Base-by-base conservation (phyloP, 768 basidiomycete species). In the Pleurotus tuoliensis region DNA sequence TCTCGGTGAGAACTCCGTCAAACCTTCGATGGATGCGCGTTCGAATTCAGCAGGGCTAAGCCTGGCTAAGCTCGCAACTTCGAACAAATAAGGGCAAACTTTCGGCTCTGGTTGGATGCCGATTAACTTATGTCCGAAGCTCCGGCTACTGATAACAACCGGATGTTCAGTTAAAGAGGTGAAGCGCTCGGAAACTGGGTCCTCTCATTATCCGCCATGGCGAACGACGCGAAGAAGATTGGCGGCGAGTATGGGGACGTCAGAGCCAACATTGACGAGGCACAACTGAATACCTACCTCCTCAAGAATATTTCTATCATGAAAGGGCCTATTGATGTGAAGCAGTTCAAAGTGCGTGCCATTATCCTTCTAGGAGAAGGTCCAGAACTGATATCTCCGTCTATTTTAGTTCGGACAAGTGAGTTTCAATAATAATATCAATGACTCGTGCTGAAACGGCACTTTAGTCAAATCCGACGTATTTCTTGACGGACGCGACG, bases 391-490 rank as follows among this genome's bases (percentile, higher is more conserved):
- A 58, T 56, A 38, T 49, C 24, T 45, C 20, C 11, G 13, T 52
- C 12, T 52, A 34, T 34, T 34, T 4, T 59, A 94, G 92, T 94
- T 90, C 71, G 93, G 92, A 45, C 93, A 94, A 84, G 93, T 92
- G 70, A 65, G 76, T 56, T 49, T 13, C 30, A 40, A 18, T 37
- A n/a, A 47, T 24, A 39, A 37, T 53, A 20, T 37, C 30, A 6
- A 20, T n/a, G 16, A 34, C 8, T 27, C 44, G 25, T 12, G 45
- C 44, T 45, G 59, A 30, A 61, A 55, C 39, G 13, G 47, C 41
- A 27, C 37, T 13, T 22, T 68, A 94, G 91, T 94, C 93, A 6
- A 99, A 99, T 66, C 96, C 96, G 0, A 98, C 96, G 0, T 99
- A 98, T 69, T 90, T 98, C 72, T 71, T 99, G 48, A 90, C 84